Conservation (phyloP, 2,329 filamentous ascomycete genomes). For the Fusarium dlaminii region DNA sequence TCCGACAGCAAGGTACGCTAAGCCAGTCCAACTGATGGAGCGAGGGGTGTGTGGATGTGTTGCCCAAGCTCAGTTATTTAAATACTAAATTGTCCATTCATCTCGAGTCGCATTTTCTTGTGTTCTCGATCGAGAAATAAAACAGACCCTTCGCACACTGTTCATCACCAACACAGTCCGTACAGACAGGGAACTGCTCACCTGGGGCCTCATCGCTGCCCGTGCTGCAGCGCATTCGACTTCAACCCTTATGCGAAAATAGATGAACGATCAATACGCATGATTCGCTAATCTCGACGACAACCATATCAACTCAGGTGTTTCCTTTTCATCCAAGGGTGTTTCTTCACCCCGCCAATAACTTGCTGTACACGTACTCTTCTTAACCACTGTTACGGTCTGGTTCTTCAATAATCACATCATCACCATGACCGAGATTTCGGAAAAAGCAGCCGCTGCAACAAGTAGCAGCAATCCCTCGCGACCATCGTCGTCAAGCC, state of each 20-base stretch:
- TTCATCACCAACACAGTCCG: neutral
- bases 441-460: conserved; percentile 41
- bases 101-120: conserved; percentile 14
- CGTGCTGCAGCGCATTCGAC: neutral
- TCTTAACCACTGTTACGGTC: neutral
- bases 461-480: conserved; percentile 30
- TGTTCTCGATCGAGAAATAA: conserved; percentile 4
- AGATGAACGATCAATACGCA: neutral
- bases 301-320: neutral
- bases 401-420: neutral
- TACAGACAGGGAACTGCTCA: neutral
- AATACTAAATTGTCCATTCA: conserved; percentile 21
- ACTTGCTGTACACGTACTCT: neutral
- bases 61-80: conserved; percentile 27
- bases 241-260: neutral
- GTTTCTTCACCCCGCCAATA: neutral
- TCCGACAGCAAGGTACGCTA: conserved; percentile 30
- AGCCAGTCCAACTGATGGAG: conserved; percentile 9
- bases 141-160: neutral
- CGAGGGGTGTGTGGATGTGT: conserved; percentile 5
- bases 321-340: neutral
- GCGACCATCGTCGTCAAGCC: conserved; percentile 48
- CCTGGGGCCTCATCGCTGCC: neutral
- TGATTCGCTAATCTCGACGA: conserved; percentile 12
- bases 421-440: conserved; percentile 32